These are phyloP conservation scores for Aspergillus sp. DNA, from an alignment of 2,329 filamentous ascomycete species.

Conservation along the genomic window DNA sequence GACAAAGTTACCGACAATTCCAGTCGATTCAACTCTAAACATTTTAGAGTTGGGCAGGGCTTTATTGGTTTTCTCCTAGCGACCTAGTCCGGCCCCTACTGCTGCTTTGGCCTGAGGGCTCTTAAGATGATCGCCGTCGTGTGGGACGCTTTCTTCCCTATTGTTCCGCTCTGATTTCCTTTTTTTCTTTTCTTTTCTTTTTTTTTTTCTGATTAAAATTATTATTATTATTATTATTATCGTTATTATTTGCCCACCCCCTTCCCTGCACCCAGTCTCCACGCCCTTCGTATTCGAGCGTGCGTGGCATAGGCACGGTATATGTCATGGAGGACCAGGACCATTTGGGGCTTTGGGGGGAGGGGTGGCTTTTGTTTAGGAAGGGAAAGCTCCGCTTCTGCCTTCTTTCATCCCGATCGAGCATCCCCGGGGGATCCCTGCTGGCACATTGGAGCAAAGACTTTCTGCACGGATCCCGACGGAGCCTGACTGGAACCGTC, in stretches of 20 bases:
- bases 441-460: background rate
- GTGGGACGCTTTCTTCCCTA: constrained; percentile 9
- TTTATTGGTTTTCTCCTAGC: constrained; percentile 4
- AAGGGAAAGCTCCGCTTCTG: background rate
- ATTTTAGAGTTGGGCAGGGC: constrained; percentile 11
- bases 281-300: constrained; percentile 4
- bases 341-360: background rate
- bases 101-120: background rate
- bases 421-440: background rate
- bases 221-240: background rate
- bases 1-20: constrained; percentile 28
- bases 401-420: background rate
- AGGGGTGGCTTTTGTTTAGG: no score
- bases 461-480: constrained; percentile 4
- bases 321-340: background rate
- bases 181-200: background rate
- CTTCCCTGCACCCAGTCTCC: background rate
- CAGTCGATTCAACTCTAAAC: constrained; percentile 24
- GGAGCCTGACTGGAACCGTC: constrained; percentile 6
- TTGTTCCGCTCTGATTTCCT: constrained; percentile 9
- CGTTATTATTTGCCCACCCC: constrained; percentile 3
- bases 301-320: constrained; percentile 4
- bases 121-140: background rate
- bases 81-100: background rate
- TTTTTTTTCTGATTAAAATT: background rate